Conservation (phyloP, 2,329 filamentous ascomycete species). For the Dactylellina cionopaga region DNA sequence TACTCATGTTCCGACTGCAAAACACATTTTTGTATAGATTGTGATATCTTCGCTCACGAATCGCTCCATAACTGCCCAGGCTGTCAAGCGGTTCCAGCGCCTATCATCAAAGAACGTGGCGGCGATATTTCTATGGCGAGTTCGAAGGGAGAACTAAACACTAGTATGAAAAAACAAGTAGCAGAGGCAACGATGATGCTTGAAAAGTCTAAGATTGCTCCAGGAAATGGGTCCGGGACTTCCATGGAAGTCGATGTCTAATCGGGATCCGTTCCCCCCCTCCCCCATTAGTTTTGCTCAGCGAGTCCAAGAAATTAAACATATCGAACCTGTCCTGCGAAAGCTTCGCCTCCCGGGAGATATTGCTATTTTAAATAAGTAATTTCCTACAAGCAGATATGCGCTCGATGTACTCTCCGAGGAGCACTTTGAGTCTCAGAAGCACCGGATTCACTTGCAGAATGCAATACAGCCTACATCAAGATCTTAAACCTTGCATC, state of each 20-base stretch:
- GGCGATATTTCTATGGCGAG: neutral
- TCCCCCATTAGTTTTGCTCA: too few relatives aligned
- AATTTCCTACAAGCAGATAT: neutral
- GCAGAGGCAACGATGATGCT: slow-evolving; percentile 50
- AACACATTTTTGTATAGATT: slow-evolving; percentile 97
- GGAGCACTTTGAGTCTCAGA: too few relatives aligned
- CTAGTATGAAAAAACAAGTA: slow-evolving; percentile 38
- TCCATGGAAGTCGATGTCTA: slow-evolving; percentile 55
- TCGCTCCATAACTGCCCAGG: slow-evolving; percentile 95
- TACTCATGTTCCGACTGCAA: slow-evolving; percentile 90
- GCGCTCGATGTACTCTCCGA: too few relatives aligned
- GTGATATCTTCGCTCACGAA: slow-evolving; percentile 94
- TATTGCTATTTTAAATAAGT: neutral
- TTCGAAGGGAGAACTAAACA: neutral
- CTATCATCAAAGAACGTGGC: slow-evolving; percentile 2
- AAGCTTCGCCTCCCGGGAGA: too few relatives aligned
- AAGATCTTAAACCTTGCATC: too few relatives aligned
- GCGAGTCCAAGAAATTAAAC: too few relatives aligned
- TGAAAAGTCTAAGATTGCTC: slow-evolving; percentile 35
- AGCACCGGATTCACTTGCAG: too few relatives aligned
- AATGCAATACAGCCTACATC: too few relatives aligned
- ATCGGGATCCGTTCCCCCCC: neutral
- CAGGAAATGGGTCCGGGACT: slow-evolving; percentile 5
- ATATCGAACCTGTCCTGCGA: too few relatives aligned
- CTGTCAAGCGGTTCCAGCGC: slow-evolving; percentile 67